A percentile compares a stretch with the other conserved stretches of the same genome.
Conservation (phyloP, 805 yeast genomes). For the Wickerhamomyces kurtzmanii region DNA sequence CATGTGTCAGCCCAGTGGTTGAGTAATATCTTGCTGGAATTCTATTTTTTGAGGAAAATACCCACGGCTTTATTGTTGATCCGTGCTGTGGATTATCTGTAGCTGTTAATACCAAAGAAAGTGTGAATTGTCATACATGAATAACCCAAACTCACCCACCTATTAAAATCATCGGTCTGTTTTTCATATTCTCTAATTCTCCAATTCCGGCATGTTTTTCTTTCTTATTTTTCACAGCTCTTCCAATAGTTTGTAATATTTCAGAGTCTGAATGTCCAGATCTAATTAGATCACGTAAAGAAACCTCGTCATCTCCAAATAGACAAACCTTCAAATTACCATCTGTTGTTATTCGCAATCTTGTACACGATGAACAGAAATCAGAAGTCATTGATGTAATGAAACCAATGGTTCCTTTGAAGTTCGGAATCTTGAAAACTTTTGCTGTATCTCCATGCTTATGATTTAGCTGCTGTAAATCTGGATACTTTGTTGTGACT, state of each 20-base stretch:
- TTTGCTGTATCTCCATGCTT: constrained; percentile 41
- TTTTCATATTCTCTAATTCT: constrained; percentile 32
- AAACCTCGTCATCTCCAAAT: constrained; percentile 41
- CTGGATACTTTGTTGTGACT: constrained; percentile 22
- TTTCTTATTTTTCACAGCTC: constrained; percentile 35
- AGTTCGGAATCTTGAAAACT: constrained; percentile 30
- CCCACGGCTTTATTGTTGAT: not conserved
- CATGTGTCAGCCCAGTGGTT: constrained; percentile 22
- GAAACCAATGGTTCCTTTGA: constrained; percentile 37
- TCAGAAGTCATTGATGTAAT: constrained; percentile 47
- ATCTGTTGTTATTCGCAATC: constrained; percentile 40
- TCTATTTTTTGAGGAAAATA: not conserved
- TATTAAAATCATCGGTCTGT: constrained; percentile 47
- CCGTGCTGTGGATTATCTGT: too few relatives aligned
- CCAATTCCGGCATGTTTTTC: constrained; percentile 43
- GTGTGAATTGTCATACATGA: too few relatives aligned
- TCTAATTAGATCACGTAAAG: constrained; percentile 34
- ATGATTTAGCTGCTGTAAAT: constrained; percentile 11
- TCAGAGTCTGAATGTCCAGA: constrained; percentile 23
- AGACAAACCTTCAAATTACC: constrained; percentile 47
- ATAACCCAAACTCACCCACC: constrained; percentile 32
- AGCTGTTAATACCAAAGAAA: too few relatives aligned
- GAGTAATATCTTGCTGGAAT: constrained; percentile 2
- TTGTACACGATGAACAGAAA: constrained; percentile 42
- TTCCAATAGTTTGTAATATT: constrained; percentile 28